Evolutionary conservation across 2,329 filamentous ascomycete genomes (phyloP), one percentile per base, ranked within the genome.

Genomic region (Cadophora luteo-olivacea): DNA sequence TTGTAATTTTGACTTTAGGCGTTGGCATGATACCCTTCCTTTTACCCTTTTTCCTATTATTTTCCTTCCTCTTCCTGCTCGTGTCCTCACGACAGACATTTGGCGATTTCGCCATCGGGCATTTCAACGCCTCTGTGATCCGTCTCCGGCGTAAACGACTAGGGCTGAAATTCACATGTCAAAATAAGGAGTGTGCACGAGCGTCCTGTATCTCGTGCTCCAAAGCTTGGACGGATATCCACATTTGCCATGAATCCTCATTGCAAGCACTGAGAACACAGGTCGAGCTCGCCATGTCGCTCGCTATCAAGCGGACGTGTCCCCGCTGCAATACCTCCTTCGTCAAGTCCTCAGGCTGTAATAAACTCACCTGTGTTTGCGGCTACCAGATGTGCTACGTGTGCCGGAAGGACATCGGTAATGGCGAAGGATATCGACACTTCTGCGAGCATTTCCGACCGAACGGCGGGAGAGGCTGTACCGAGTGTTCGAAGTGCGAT

Each of bases 361-460:
- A 99, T 84, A 98, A 98, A 82, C 86, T 99, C 51, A 95, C 93
- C 6, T 98, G 96, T 78, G 90, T 94, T 19, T 99, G 96, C 80
- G 96, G 96, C 9, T 98, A 98, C 81, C 91, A 92, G 74, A 98
- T 98, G 95, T 99, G 96, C 79, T 99, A 99, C 77, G 89, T 98
- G 58, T 99, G 96, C 80, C 92, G 96, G 51, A 91, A 91, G 73
- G 90, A 93, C 75, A 88, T 91, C 58, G 82, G 84, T 66, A 83
- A 87, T 61, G 81, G 82, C 2, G 91, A 94, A 78, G 94, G 95
- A 0, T 98, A 99, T 79, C 86, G 89, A 49, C 96, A 99, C 80
- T 99, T 97, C 77, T 99, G 96, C 79, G 92, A 97, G 78, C 96
- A 98, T 80, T 98, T 98, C 79, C 87, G 96, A 9, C 91, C 92